Percentiles rank a stretch among this genome's conserved stretches.
Conservation (phyloP, 2,329 filamentous ascomycete species). For the Leptographium galeiforme region DNA sequence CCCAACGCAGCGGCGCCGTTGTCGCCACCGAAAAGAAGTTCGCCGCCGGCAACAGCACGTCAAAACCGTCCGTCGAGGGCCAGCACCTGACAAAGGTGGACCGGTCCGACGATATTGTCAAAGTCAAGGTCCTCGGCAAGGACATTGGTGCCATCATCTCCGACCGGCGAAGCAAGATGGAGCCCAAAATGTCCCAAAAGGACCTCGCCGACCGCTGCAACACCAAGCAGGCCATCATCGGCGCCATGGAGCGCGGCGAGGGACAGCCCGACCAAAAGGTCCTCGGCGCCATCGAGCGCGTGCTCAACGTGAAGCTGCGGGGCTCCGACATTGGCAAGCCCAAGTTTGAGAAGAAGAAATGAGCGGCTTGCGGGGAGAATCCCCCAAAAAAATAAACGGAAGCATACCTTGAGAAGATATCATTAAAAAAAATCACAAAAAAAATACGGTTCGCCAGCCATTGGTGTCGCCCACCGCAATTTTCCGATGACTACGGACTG, state of each 20-base stretch:
- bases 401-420: background rate
- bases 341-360: conserved; percentile 45
- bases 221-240: conserved; percentile 66
- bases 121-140: conserved; percentile 80
- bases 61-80: conserved; percentile 55
- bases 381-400: too few relatives aligned
- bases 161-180: conserved; percentile 63
- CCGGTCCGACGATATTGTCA: conserved; percentile 92
- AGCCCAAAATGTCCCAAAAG: conserved; percentile 95
- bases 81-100: conserved; percentile 97
- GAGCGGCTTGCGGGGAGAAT: too few relatives aligned
- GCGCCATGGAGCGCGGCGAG: conserved; percentile 72
- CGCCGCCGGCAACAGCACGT: conserved; percentile 55
- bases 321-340: conserved; percentile 76
- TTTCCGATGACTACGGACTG: too few relatives aligned
- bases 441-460: too few relatives aligned
- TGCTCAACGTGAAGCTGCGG: conserved; percentile 78
- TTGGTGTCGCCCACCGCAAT: too few relatives aligned
- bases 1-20: conserved; percentile 63
- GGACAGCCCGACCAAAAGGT: conserved; percentile 76
- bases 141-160: conserved; percentile 74
- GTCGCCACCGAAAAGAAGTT: conserved; percentile 88
- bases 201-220: conserved; percentile 77
- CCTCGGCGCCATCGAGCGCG: conserved; percentile 62
- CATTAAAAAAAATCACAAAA: background rate